Percentiles rank a stretch among this genome's conserved stretches.
Evolutionary conservation across 1,284 basidiomycete genomes (phyloP).

Genomic region (Blastosporella zonata): DNA sequence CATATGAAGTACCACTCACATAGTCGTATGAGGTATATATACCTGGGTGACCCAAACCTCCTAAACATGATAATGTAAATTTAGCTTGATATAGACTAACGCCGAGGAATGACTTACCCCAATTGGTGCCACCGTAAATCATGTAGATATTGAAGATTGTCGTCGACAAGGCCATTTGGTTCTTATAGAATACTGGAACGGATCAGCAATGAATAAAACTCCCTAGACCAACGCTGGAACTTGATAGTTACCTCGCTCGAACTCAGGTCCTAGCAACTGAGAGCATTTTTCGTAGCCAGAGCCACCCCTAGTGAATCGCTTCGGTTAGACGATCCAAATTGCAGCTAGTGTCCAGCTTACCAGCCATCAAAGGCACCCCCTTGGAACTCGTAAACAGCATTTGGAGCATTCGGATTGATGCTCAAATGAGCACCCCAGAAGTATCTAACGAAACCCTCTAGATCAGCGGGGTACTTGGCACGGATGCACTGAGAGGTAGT

Average conservation of each 20-base stretch:
- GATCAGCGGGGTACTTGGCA: not conserved
- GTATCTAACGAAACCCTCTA: slow-evolving; percentile 22
- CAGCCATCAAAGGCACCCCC: slow-evolving; percentile 53
- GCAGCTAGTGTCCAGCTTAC: slow-evolving; percentile 25
- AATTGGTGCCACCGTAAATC: slow-evolving; percentile 50
- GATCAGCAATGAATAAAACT: not conserved
- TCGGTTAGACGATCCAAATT: not conserved
- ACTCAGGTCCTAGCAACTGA: slow-evolving; percentile 38
- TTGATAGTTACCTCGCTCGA: slow-evolving; percentile 35
- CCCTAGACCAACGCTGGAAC: not conserved
- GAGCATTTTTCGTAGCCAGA: slow-evolving; percentile 37
- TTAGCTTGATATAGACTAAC: not conserved
- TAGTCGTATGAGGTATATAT: slow-evolving; percentile 51
- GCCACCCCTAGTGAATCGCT: slow-evolving; percentile 30
- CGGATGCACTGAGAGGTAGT: slow-evolving; percentile 10
- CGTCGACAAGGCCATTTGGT: slow-evolving; percentile 44
- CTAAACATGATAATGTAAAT: slow-evolving; percentile 12
- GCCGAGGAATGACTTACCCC: slow-evolving; percentile 30
- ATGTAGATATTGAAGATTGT: slow-evolving; percentile 47
- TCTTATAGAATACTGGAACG: slow-evolving; percentile 47
- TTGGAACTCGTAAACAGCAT: slow-evolving; percentile 47
- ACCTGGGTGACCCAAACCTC: slow-evolving; percentile 28
- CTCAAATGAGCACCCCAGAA: slow-evolving; percentile 38
- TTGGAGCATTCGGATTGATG: slow-evolving; percentile 37
- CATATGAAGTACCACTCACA: slow-evolving; percentile 22